Base-by-base conservation (phyloP, 2,329 filamentous ascomycete species). In the Colletotrichum simmondsii region DNA sequence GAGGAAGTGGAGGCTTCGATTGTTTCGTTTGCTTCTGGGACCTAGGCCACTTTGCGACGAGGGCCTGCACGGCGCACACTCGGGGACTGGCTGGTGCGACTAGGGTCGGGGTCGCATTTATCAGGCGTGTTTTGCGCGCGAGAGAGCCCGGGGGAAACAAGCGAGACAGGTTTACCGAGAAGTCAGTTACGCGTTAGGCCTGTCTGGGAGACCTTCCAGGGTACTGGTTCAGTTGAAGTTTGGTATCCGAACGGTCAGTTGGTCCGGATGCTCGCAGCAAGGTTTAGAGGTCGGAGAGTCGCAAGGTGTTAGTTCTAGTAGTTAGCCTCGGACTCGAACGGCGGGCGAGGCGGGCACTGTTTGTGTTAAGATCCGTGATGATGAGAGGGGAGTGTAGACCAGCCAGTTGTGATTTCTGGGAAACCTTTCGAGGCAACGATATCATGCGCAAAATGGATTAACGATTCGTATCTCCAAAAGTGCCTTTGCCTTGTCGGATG, bases 21-120 rank as follows among this genome's bases (percentile, higher is more conserved):
- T 71, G 57, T 66, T 71, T 66, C 71, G 67, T 73, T 72, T 73
- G 57, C 42, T 67, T 63, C 68, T 72, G 68, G 68, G 46, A 66
- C 57, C 52, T 53, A 30, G 68, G 24, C 56, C 68, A 62, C 57
- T 56, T 66, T 71, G 67, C 66, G 71, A 73, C 71, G 60, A 71
- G 37, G 68, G 62, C 71, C 68, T 73, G 71, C 71, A 73, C 71
- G 71, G 71, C 61, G 71, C 71, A 57, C 71, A 42, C 35, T 67
- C 46, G 56, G 71, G 62, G 68, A 73, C 68, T 71, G 65, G 68
- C 71, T 67, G 62, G 68, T 57, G 62, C 42, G 71, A 73, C 68
- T 56, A 37, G 71, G 68, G 61, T 62, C 26, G 32, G 56, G 61
- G 42, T 71, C 28, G 57, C 58, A 60, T 35, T 56, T 28, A 56